Evolutionary conservation across 441 rosid genomes (phyloP).

Genomic region (Erysimum cheiri): DNA sequence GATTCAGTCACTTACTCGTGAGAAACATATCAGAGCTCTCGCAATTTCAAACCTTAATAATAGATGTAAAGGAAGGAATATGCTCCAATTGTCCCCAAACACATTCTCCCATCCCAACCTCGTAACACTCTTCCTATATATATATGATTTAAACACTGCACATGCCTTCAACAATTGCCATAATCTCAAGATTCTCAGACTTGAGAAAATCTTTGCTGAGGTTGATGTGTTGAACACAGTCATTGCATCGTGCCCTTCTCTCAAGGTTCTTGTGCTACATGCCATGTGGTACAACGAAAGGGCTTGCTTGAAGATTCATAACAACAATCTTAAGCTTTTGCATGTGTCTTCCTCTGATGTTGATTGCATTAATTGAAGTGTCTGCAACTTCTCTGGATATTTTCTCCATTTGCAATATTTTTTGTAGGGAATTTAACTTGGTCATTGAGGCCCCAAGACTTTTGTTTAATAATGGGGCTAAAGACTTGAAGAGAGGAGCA

Average conservation of each 20-base stretch:
- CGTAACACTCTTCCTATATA: background rate
- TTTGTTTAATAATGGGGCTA: too few relatives aligned
- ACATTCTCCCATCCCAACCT: background rate
- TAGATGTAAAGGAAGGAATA: background rate
- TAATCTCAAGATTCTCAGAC: conserved; percentile 10
- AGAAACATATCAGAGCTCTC: background rate
- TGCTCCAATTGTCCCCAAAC: background rate
- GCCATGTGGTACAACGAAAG: background rate
- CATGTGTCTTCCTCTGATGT: too few relatives aligned
- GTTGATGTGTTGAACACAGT: conserved; percentile 21
- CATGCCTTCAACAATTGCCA: conserved; percentile 13
- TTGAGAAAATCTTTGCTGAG: background rate
- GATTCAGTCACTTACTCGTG: background rate
- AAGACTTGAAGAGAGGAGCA: too few relatives aligned
- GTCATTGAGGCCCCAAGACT: too few relatives aligned
- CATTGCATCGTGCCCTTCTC: conserved; percentile 26
- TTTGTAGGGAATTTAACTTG: too few relatives aligned
- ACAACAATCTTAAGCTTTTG: conserved; percentile 12
- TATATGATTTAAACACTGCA: background rate
- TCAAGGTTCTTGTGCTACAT: background rate
- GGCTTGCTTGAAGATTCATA: conserved; percentile 11
- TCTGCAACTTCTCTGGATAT: too few relatives aligned
- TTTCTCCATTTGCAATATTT: too few relatives aligned
- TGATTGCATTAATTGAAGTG: too few relatives aligned
- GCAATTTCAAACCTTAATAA: background rate